Conservation (phyloP, 176 grass and related monocot species). For the Areca catechu region DNA sequence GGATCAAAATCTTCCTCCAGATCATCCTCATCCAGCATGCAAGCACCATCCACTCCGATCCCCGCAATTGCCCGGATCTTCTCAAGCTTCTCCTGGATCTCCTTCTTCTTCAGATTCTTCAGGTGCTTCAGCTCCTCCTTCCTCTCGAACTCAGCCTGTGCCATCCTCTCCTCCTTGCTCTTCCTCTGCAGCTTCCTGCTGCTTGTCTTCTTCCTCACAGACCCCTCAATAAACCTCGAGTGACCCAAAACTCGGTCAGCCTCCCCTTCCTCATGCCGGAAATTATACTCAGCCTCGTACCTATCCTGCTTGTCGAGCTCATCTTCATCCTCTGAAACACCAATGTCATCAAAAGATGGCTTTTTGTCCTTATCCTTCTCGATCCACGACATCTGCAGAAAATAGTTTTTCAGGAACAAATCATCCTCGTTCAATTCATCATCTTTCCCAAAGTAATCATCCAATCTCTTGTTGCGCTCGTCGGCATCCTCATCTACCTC, state of each 20-base stretch:
- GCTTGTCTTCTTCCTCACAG: conserved; percentile 88
- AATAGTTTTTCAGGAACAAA: conserved; percentile 76
- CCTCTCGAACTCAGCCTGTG: conserved; percentile 46
- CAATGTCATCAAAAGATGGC: conserved; percentile 28
- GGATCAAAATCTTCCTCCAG: conserved; percentile 93
- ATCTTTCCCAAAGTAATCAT: conserved; percentile 56
- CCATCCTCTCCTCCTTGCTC: conserved; percentile 81
- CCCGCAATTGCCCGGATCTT: conserved; percentile 60
- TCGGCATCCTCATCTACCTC: conserved; percentile 30
- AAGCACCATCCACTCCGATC: conserved; percentile 30
- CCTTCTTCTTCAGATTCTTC: conserved; percentile 96
- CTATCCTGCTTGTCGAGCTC: conserved; percentile 49
- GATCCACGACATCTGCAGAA: conserved; percentile 55
- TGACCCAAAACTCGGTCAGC: conserved; percentile 67
- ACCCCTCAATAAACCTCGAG: conserved; percentile 70
- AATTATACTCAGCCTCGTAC: conserved; percentile 50
- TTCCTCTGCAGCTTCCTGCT: conserved; percentile 78
- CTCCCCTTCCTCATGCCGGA: conserved; percentile 66
- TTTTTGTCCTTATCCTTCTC: conserved; percentile 24
- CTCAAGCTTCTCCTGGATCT: conserved; percentile 82
- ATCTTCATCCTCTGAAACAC: conserved; percentile 55
- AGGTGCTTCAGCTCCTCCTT: conserved; percentile 81
- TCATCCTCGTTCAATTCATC: conserved; percentile 56
- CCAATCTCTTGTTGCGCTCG: conserved; percentile 35
- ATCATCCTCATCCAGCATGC: conserved; percentile 63